Evolutionary conservation across 2,329 filamentous ascomycete species (phyloP).

Genomic region (Teratosphaeria nubilosa): DNA sequence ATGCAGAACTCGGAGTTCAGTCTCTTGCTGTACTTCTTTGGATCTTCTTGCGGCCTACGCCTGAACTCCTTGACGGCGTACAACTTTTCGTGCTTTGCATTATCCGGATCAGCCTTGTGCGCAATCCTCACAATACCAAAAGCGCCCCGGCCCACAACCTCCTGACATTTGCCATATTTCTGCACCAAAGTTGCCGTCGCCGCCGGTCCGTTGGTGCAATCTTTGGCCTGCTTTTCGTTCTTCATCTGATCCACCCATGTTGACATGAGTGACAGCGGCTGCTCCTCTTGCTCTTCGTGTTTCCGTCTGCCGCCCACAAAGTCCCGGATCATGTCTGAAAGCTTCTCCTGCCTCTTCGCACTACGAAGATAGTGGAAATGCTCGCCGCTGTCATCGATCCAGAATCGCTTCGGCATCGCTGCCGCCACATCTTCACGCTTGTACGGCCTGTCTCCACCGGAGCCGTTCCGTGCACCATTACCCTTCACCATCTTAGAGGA

Average conservation of each 20-base stretch:
- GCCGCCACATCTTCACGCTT: constrained; percentile 17
- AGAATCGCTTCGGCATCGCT: constrained; percentile 39
- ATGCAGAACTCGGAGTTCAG: constrained; percentile 97
- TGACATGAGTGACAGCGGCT: constrained; percentile 84
- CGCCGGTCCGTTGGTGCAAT: constrained; percentile 68
- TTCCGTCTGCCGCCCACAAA: constrained; percentile 74
- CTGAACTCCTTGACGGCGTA: constrained; percentile 98
- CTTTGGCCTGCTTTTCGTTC: constrained; percentile 60
- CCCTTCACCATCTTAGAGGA: constrained; percentile 18
- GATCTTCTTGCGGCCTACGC: constrained; percentile 82
- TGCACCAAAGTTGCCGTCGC: constrained; percentile 73
- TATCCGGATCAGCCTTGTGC: constrained; percentile 81
- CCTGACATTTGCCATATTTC: constrained; percentile 97
- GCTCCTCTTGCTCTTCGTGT: constrained; percentile 54
- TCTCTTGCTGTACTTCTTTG: constrained; percentile 96
- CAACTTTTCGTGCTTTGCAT: constrained; percentile 69
- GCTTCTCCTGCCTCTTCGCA: constrained; percentile 84
- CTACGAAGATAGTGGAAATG: constrained; percentile 87
- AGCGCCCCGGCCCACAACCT: constrained; percentile 88
- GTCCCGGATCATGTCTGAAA: constrained; percentile 81
- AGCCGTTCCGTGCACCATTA: constrained; percentile 16
- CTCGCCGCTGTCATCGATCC: constrained; percentile 52
- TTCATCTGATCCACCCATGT: constrained; percentile 93
- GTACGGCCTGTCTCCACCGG: constrained; percentile 21
- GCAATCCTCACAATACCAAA: constrained; percentile 97